Conservation (phyloP, 768 basidiomycete genomes). For the Kwoniella dendrophila region DNA sequence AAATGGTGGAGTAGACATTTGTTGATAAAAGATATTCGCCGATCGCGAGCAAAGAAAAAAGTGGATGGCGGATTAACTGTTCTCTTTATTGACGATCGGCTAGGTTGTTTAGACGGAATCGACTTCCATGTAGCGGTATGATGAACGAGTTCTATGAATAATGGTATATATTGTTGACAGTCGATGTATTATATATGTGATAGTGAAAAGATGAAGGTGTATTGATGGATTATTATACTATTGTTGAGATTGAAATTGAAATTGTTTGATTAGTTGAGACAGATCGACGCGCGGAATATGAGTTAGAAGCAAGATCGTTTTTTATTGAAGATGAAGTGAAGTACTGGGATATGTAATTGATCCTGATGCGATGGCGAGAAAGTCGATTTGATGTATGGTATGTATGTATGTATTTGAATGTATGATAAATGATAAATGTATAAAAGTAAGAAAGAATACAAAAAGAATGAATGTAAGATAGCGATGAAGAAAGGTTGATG, state of each 20-base stretch:
- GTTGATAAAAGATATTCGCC: too few relatives aligned
- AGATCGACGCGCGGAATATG: too few relatives aligned
- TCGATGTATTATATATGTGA: not conserved
- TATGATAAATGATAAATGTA: not conserved
- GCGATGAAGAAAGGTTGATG: not conserved
- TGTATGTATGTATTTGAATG: too few relatives aligned
- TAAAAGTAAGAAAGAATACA: not conserved
- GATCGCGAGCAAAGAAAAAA: constrained; percentile 1
- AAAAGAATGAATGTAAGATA: not conserved
- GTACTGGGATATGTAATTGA: too few relatives aligned
- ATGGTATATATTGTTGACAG: not conserved
- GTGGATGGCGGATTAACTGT: not conserved
- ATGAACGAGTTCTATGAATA: not conserved
- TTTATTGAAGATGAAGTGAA: too few relatives aligned
- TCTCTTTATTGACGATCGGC: not conserved
- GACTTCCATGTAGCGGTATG: not conserved
- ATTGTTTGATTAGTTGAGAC: too few relatives aligned
- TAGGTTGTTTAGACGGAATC: not conserved
- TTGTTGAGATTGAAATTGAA: too few relatives aligned
- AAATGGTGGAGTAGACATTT: not conserved
- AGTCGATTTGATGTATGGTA: too few relatives aligned
- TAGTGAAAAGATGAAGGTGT: too few relatives aligned
- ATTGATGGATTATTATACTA: too few relatives aligned
- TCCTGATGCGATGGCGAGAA: too few relatives aligned
- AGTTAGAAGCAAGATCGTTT: too few relatives aligned